phyloP scores from a whole-genome alignment of 371 early-diverging fungal genomes.

The Smittium culicis region DNA sequence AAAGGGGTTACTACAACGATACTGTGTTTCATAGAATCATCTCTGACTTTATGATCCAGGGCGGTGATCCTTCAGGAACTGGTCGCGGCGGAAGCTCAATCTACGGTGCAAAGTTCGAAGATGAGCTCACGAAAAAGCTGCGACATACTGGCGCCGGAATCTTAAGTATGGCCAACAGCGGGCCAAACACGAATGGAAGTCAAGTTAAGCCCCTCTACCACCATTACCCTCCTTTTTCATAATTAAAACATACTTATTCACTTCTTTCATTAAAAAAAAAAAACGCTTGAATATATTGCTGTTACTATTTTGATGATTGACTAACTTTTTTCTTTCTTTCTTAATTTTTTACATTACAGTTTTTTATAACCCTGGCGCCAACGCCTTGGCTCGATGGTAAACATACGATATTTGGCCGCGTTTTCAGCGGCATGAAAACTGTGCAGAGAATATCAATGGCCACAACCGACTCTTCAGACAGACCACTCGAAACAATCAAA shows the following conservation, averaged over 20 bases:
- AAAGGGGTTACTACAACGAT: slow-evolving; percentile 65
- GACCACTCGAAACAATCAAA: slow-evolving; percentile 3
- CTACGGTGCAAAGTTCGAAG: slow-evolving; percentile 69
- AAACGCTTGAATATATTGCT: too few species aligned
- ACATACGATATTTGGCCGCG: slow-evolving; percentile 98
- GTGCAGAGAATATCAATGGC: slow-evolving; percentile 58
- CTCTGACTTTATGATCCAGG: slow-evolving; percentile 82
- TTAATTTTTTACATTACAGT: slow-evolving; percentile 30
- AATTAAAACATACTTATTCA: background rate
- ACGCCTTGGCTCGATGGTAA: slow-evolving; percentile 93
- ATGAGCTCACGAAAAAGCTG: slow-evolving; percentile 89
- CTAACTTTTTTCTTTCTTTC: too few species aligned
- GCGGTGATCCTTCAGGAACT: slow-evolving; percentile 90
- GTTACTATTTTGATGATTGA: too few species aligned
- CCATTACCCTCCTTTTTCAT: background rate
- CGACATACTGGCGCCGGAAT: slow-evolving; percentile 79
- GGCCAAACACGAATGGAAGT: slow-evolving; percentile 60
- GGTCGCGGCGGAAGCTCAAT: slow-evolving; percentile 82
- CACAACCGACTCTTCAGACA: slow-evolving; percentile 16
- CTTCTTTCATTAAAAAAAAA: background rate
- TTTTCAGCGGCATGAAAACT: slow-evolving; percentile 65
- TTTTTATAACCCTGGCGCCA: slow-evolving; percentile 44
- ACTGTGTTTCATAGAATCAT: slow-evolving; percentile 82
- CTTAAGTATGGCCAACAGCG: slow-evolving; percentile 83
- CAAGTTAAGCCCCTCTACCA: slow-evolving; percentile 41